Evolutionary conservation across 352 stramenopile species (phyloP), one percentile per base, ranked within the genome.

Genomic region (Globisporangium rhizosaccharum): DNA sequence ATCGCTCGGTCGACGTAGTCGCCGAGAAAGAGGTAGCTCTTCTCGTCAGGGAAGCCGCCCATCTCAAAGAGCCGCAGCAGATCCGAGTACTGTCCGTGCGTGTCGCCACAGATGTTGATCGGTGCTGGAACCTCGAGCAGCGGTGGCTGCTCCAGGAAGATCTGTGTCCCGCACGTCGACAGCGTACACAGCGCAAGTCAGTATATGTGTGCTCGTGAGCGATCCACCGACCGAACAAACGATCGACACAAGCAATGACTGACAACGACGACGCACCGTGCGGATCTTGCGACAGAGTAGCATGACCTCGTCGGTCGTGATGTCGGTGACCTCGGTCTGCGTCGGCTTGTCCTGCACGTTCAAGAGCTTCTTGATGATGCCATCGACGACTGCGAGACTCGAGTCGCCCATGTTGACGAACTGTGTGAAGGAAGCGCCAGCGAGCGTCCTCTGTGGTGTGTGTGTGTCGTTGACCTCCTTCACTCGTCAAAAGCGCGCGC

Each of bases 31-130:
- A 88, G 70, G 70, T 88, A 89, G 65, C 81, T 91, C 50, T 77
- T 74, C 65, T 89, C 79, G 10, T 92, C 90, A 20, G 84, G 89
- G 67, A 98, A 97, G 41, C 90, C 85, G 56, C 80, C 82, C 62
- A 87, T 88, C 48, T 88, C 76, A 52, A 99, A 99, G 25, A 99
- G 76, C 65, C 98, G 94, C 62, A 98, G 82, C 25, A 99, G 75
- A 71, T 99, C 97, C 76, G 98, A 96, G 71, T 98, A 99, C 78
- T 99, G 97, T 36, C 95, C 87, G 63, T 99, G 96, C 64, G 99
- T 94, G 72, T 99, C 97, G 30, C 96, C 97, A 45, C 61, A 67
- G 39, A 99, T 98, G 68, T 98, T 98, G 64, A 98, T 94, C 41
- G 96, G 94, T 36, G 90, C 92, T 25, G 88, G 85, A 28, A 98